These are phyloP conservation scores for Coelastrella sp. DNA, from an alignment of 139 green algal genomes.

Conservation along the genomic window DNA sequence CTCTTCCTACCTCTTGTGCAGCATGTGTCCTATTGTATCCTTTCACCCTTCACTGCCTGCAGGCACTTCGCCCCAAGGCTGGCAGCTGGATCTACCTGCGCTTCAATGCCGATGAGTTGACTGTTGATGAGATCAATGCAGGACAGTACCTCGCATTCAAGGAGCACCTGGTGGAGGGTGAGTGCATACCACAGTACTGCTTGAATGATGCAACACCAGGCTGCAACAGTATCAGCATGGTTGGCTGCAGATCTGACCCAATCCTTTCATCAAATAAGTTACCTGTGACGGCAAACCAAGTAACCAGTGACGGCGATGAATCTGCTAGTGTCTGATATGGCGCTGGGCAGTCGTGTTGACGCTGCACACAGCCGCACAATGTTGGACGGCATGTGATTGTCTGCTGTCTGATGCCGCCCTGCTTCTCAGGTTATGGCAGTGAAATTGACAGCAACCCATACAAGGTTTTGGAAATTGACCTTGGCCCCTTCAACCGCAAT, in stretches of 20 bases:
- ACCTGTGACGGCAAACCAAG: no score
- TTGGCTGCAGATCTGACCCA: neutral
- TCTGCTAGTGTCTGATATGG: no score
- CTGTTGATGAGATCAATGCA: conserved; percentile 62
- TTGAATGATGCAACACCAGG: neutral
- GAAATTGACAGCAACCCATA: conserved; percentile 36
- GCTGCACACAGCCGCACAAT: no score
- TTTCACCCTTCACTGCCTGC: neutral
- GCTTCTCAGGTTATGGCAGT: neutral
- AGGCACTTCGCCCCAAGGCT: conserved; percentile 32
- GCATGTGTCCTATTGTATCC: neutral
- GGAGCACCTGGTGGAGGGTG: conserved; percentile 65
- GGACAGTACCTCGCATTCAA: conserved; percentile 81
- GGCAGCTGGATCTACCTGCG: conserved; percentile 44
- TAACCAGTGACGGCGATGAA: no score
- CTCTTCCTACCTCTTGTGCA: no score
- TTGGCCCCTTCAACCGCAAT: conserved; percentile 73
- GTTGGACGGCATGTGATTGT: neutral
- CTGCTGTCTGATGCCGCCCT: neutral
- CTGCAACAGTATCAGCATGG: neutral
- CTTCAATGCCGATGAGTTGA: conserved; percentile 67
- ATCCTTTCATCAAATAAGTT: no score
- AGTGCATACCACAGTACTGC: neutral
- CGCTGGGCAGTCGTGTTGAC: no score
- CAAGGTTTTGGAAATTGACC: conserved; percentile 73